Evolutionary conservation across 108 stramenopile genomes (phyloP).

Genomic region (Parietichytrium sp.): DNA sequence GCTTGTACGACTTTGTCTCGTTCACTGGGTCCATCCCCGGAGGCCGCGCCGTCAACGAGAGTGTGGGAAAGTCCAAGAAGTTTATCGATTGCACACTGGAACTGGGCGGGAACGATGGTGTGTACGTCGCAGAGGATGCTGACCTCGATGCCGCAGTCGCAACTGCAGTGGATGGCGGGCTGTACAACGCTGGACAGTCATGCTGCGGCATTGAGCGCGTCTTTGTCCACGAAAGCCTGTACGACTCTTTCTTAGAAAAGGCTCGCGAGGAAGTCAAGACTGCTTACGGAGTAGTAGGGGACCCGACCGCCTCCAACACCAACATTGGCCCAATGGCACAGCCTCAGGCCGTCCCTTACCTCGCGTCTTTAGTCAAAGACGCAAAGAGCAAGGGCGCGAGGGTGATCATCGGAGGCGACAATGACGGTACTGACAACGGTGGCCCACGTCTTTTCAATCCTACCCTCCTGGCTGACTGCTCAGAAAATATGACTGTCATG

Average conservation of each 20-base stretch:
- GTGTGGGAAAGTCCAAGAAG: neutral
- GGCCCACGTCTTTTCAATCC: conserved; percentile 44
- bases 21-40: conserved; percentile 40
- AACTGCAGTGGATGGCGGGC: conserved; percentile 5
- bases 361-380: neutral
- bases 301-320: conserved; percentile 6
- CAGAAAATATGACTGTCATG: conserved; percentile 44
- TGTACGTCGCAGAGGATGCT: conserved; percentile 35
- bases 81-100: conserved; percentile 41
- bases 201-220: conserved; percentile 38
- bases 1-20: neutral
- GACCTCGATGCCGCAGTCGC: neutral
- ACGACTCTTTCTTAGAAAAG: neutral
- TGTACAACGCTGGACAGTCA: conserved; percentile 41
- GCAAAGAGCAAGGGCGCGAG: conserved; percentile 36
- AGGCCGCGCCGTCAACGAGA: neutral
- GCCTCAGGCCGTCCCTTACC: neutral
- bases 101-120: conserved; percentile 39
- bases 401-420: conserved; percentile 33
- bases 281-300: conserved; percentile 1
- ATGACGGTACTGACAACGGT: neutral
- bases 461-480: conserved; percentile 47
- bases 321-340: conserved; percentile 21
- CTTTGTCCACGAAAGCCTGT: conserved; percentile 8
- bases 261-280: neutral